Evolutionary conservation across 148 eudicot species (phyloP), one percentile per base, ranked within the genome.

Genomic region (Rhododendron vialii): DNA sequence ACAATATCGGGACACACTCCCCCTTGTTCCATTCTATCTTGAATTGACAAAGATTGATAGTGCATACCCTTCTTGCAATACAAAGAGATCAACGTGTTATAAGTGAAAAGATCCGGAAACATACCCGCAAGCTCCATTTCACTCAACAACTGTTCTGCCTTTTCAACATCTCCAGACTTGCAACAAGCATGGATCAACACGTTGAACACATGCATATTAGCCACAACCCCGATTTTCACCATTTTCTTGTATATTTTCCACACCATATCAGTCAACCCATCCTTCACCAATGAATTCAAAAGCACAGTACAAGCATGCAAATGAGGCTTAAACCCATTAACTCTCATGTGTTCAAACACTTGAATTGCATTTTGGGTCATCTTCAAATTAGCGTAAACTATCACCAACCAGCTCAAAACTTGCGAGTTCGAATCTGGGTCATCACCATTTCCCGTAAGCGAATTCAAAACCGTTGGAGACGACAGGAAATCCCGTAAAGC

Each of bases 371-470:
- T 96, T 30, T 92, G 92, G 85, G 86, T 92, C 95, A 91, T 94
- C 87, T 92, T 94, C 24, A 89, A 90, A 55, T 93, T 87, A 51
- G 90, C 94, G 87, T 92, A 96, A 77, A 86, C 86, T 78, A 96
- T 93, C 89, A 96, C 93, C 91, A 96, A 91, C 98, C 99, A 96
- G 88, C 99, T 96, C 89, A 96, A 91, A 89, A 94, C 90, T 53
- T 93, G 99, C 8, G 98, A 90, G 87, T 92, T 94, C 47, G 88
- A 91, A 85, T 88, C 89, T 8, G 86, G 86, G 67, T 92, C 93
- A 85, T 84, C 83, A 17, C 83, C 59, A 30, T 80, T 85, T 83
- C 80, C 80, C 55, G 88, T 88, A 50, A 96, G 90, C 20, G 94
- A 90, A 48, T 91, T 92, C 91, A 95, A 90, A 88, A 96, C 98